Percentiles rank a stretch among this genome's conserved stretches.
Conservation (phyloP, 805 yeast species). For the Myxozyma monticola region DNA sequence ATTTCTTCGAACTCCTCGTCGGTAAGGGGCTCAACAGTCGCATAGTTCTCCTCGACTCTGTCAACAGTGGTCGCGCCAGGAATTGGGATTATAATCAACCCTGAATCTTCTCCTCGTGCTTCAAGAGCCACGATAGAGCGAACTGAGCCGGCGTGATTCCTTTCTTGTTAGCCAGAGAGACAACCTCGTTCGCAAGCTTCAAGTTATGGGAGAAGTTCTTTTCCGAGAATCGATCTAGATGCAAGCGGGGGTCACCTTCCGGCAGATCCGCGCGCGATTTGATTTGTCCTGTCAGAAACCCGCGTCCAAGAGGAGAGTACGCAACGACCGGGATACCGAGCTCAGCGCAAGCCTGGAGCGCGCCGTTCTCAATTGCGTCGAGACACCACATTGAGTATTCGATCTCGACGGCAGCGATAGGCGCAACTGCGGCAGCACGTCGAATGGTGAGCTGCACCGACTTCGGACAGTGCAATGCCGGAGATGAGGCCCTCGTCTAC, state of each 20-base stretch:
- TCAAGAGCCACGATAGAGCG: slow-evolving; percentile 65
- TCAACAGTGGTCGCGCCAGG: slow-evolving; percentile 68
- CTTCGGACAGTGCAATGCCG: slow-evolving; percentile 76
- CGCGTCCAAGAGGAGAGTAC: slow-evolving; percentile 83
- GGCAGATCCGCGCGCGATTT: slow-evolving; percentile 51
- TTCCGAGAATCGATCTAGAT: slow-evolving; percentile 57
- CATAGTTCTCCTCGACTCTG: slow-evolving; percentile 63
- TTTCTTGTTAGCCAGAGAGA: slow-evolving; percentile 49
- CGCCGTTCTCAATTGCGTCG: slow-evolving; percentile 62
- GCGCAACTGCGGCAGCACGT: slow-evolving; percentile 55
- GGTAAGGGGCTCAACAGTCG: slow-evolving; percentile 44
- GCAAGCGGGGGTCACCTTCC: slow-evolving; percentile 54
- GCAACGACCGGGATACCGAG: slow-evolving; percentile 66
- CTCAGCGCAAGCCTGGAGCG: slow-evolving; percentile 59
- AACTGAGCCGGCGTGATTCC: slow-evolving; percentile 63
- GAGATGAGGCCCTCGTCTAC: slow-evolving; percentile 65
- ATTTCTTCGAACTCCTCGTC: slow-evolving; percentile 59
- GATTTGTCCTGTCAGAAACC: slow-evolving; percentile 66
- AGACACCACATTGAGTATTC: slow-evolving; percentile 71
- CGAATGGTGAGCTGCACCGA: slow-evolving; percentile 59
- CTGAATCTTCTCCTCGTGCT: slow-evolving; percentile 40
- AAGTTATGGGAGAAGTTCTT: slow-evolving; percentile 59
- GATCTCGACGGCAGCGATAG: slow-evolving; percentile 69
- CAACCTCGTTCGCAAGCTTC: slow-evolving; percentile 49
- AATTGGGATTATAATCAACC: slow-evolving; percentile 68